These are phyloP conservation scores for Santalum album DNA, from an alignment of 164 flowering plant species.

Conservation along the genomic window DNA sequence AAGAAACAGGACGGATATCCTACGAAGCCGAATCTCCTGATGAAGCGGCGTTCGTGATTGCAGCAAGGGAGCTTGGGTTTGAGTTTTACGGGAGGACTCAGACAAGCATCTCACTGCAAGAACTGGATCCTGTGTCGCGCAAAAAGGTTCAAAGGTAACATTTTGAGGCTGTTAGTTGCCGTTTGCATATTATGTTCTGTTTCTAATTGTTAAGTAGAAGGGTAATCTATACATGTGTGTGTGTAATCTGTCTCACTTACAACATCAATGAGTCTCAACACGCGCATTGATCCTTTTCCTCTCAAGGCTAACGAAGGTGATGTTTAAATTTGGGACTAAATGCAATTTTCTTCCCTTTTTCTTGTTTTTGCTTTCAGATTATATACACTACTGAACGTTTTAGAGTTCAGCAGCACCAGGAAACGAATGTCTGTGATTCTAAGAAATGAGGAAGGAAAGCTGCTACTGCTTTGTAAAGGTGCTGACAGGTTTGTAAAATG, in stretches of 20 bases:
- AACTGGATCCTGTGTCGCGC: conserved; percentile 32
- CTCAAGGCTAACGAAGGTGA: no score
- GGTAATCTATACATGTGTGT: no score
- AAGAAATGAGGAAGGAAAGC: conserved; percentile 37
- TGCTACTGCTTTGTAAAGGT: conserved; percentile 23
- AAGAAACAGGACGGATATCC: conserved; percentile 33
- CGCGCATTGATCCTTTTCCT: no score
- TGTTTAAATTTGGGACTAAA: no score
- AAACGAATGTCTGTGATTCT: conserved; percentile 61
- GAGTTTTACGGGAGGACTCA: conserved; percentile 58
- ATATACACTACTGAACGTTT: conserved; percentile 32
- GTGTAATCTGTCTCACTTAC: no score
- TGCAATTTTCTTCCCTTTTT: no score
- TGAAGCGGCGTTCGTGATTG: conserved; percentile 70
- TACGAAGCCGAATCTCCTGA: conserved; percentile 90
- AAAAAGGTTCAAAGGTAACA: conserved; percentile 30
- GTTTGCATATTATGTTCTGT: no score
- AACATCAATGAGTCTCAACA: no score
- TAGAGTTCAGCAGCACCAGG: conserved; percentile 52
- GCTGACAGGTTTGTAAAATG: conserved; percentile 8
- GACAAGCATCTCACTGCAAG: conserved; percentile 35
- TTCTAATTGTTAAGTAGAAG: no score
- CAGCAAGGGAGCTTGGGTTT: conserved; percentile 70
- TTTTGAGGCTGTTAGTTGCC: no score
- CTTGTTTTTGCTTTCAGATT: conserved; percentile 29